Evolutionary conservation across 2,329 filamentous ascomycete species (phyloP), one percentile per base, ranked within the genome.

Genomic region (Trichoderma aggressivum): DNA sequence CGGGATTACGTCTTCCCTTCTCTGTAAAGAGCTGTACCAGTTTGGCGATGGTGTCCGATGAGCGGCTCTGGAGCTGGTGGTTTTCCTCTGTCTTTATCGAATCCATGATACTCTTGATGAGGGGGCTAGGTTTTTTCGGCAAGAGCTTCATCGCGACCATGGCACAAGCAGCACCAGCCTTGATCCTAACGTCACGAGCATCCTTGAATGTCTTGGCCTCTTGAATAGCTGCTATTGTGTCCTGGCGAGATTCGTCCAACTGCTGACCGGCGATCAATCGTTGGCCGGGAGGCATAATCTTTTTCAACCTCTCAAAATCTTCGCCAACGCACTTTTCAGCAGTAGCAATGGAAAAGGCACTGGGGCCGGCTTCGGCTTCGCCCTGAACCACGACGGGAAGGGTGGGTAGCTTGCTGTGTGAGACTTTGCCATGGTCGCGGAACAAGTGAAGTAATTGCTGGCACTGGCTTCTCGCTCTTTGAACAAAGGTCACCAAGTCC

Each of bases 81-180:
- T 97, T 98, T 76, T 98, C 96, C 79, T 99, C 97, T 47, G 90
- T 91, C 82, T 98, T 99, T 78, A 99, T 89, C 77, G 95, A 98
- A 80, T 99, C 96, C 96, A 99, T 99, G 81, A 99, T 92, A 3
- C 91, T 93, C 82, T 97, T 98, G 82, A 99, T 99, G 14, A 97
- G 89, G 21, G 91, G 89, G 73, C 93, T 94, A 11, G 95, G 94
- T 79, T 97, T 98, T 87, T 97, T 98, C 0, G 97, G 95, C 11
- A 98, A 87, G 34, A 92, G 87, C 71, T 90, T 89, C 82, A 98
- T 90, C n/a, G 94, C 92, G 62, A 99, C 92, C 70, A 98, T 83
- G 12, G 94, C 94, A 74, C 93, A 94, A 12, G 95, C 94, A 24
- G 94, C 93, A 7, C 93, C 92, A 18, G 96, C 93, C 79, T 90